Evolutionary conservation across 768 basidiomycete genomes (phyloP).

Genomic region (Cystobasidium tubakii): DNA sequence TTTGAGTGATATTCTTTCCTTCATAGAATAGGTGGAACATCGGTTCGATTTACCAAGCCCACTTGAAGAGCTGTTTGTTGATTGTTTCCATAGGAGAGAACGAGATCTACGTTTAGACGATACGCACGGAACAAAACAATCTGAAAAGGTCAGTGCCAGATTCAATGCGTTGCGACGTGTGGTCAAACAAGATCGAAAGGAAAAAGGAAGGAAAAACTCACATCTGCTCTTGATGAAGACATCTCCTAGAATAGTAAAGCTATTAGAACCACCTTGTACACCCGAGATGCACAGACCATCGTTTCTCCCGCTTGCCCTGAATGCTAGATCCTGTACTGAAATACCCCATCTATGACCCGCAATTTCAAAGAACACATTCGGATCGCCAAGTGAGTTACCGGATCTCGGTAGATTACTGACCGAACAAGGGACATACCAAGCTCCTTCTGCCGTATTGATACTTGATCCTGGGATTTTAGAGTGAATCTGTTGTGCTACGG

Average conservation of each 20-base stretch:
- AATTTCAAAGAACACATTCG: conserved; percentile 37
- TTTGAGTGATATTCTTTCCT: neutral
- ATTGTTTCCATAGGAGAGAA: neutral
- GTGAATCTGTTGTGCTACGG: conserved; percentile 29
- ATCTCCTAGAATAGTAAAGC: conserved; percentile 46
- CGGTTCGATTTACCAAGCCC: neutral
- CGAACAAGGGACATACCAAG: conserved; percentile 40
- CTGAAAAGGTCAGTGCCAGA: no score
- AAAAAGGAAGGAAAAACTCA: neutral
- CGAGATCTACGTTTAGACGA: no score
- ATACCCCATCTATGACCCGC: conserved; percentile 27
- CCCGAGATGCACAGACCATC: conserved; percentile 1
- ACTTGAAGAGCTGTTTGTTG: conserved; percentile 16
- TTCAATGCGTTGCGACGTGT: no score
- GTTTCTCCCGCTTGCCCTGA: conserved; percentile 8
- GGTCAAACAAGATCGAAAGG: no score
- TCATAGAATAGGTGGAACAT: conserved; percentile 15
- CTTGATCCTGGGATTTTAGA: conserved; percentile 8
- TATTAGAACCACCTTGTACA: conserved; percentile 43
- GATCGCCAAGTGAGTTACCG: neutral
- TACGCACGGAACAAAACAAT: no score
- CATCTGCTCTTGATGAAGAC: conserved; percentile 47
- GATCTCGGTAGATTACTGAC: neutral
- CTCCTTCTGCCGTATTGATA: neutral
- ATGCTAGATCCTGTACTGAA: conserved; percentile 33